Evolutionary conservation across 257 asterid genomes (phyloP), one percentile per base, ranked within the genome.

Genomic region (Haberlea rhodopensis): DNA sequence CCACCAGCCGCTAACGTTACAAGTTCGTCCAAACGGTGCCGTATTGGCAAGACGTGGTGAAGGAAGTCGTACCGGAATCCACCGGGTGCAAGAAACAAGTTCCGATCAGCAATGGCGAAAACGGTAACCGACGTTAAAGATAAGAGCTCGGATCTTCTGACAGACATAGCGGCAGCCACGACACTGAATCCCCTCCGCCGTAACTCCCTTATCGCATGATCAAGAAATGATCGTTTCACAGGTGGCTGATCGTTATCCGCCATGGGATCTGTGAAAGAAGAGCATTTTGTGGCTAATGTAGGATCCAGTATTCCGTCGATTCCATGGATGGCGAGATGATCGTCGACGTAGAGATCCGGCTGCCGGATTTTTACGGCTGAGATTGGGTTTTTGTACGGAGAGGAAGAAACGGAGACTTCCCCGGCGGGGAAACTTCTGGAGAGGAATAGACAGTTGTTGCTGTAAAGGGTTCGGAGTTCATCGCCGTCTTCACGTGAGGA

Each of bases 291-390:
- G 0, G 90, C 85, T 60, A 71, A 69, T 1, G 80, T 49, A 0
- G 88, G 87, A 70, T 87, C 88, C 69, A 85, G 56, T 7, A 78
- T 85, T n/a, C 82, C 76, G 67, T 87, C 90, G 27, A 87, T 74
- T 18, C 95, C 92, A 28, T 87, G 95, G 54, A 87, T 78, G 61
- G 71, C 65, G 43, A 87, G 76, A 32, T 68, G 62, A 10, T 79
- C 82, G 68, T 82, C 91, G 19, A 75, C 82, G 85, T 80, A 85
- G 9, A 87, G 73, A 71, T 85, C 88, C 0, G 88, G 94, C 56
- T 81, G 95, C 15, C 88, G 78, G 65, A 87, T 79, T 5, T 72
- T 79, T 51, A 87, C 84, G 62, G 79, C 73, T 2, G 63, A 46
- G 31, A 49, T 23, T 0, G 80, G 66, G 24, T 85, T 87, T 69